Conservation (phyloP, 129 eudicot species). For the Flaveria sonorensis region DNA sequence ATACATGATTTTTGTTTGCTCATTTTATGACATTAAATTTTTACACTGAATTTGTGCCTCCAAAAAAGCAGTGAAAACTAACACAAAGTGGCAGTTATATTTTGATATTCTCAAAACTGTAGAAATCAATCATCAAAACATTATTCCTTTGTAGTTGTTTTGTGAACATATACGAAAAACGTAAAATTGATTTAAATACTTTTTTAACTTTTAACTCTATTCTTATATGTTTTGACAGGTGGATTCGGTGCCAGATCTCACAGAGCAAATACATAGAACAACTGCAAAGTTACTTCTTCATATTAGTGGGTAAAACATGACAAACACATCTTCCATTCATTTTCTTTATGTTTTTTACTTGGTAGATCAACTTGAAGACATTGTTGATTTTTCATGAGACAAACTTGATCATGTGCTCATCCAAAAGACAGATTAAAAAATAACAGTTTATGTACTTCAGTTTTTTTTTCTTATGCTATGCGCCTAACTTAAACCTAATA, state of each 20-base stretch:
- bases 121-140: not conserved
- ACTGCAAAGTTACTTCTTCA: conserved; percentile 90
- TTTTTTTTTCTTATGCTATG: conserved; percentile 4
- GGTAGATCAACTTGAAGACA: conserved; percentile 11
- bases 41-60: not conserved
- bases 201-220: not conserved
- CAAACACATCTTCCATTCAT: conserved; percentile 16
- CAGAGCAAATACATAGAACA: conserved; percentile 76
- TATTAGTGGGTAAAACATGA: conserved; percentile 78
- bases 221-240: conserved; percentile 49
- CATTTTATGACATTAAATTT: not conserved
- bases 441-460: not conserved
- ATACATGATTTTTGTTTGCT: conserved; percentile 7
- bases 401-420: conserved; percentile 1
- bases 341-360: conserved; percentile 16
- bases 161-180: not conserved
- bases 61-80: not conserved
- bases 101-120: not conserved
- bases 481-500: conserved; percentile 31
- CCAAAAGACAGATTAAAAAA: not conserved
- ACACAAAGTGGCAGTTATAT: not conserved
- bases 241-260: conserved; percentile 89
- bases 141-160: conserved; percentile 7
- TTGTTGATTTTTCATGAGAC: not conserved
- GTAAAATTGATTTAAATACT: not conserved